Evolutionary conservation across 106 monocot species (phyloP).

Genomic region (Agapanthus africanus): DNA sequence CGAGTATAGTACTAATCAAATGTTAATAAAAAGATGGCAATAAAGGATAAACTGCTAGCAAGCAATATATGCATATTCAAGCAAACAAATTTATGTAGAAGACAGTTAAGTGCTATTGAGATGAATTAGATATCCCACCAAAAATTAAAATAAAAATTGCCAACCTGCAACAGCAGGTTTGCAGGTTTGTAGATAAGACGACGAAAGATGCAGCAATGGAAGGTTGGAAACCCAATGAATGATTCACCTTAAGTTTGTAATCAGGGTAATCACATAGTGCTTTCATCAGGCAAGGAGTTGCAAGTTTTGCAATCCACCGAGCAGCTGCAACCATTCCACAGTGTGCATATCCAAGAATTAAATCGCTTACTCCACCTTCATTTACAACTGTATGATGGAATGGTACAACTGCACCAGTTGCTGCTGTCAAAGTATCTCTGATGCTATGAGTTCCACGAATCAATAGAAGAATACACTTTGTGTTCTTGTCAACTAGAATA

Average conservation of each 20-base stretch:
- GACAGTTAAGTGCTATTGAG: too few relatives aligned
- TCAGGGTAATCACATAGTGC: slow-evolving; percentile 64
- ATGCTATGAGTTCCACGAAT: slow-evolving; percentile 98
- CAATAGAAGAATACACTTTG: slow-evolving; percentile 64
- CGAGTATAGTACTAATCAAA: too few relatives aligned
- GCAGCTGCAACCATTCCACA: slow-evolving; percentile 99
- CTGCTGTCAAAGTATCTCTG: slow-evolving; percentile 93
- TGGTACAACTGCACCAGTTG: slow-evolving; percentile 83
- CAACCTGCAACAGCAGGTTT: background rate
- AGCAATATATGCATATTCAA: too few relatives aligned
- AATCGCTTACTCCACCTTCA: slow-evolving; percentile 77
- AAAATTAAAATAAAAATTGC: background rate
- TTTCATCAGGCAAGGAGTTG: slow-evolving; percentile 73
- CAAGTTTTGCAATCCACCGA: slow-evolving; percentile 89
- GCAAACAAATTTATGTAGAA: too few relatives aligned
- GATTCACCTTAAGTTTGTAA: slow-evolving; percentile 67
- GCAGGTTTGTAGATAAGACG: too few relatives aligned
- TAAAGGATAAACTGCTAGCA: too few relatives aligned
- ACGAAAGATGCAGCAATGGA: background rate
- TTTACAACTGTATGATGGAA: slow-evolving; percentile 88
- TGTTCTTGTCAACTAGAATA: slow-evolving; percentile 59
- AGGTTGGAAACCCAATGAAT: background rate
- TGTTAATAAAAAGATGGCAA: too few relatives aligned
- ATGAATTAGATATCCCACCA: too few relatives aligned
- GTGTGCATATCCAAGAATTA: slow-evolving; percentile 92